phyloP scores from a whole-genome alignment of 2,329 filamentous ascomycete genomes.

The Kalaharituber pfeilii region DNA sequence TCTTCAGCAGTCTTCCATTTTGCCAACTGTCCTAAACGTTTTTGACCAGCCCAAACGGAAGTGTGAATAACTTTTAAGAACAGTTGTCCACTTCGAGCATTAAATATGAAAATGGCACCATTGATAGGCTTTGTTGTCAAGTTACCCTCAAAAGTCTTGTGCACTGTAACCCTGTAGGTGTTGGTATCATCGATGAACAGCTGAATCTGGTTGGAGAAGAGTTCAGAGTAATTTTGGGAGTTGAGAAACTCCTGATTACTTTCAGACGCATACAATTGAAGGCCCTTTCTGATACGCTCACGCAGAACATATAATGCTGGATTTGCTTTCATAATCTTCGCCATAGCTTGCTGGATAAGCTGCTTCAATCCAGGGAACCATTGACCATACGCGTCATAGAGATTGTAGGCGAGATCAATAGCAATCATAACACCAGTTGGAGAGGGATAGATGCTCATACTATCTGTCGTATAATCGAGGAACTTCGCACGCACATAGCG shows the following conservation, averaged over 20 bases:
- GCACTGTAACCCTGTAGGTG: conserved; percentile 96
- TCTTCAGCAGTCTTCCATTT: conserved; percentile 99
- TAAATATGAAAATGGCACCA: conserved; percentile 99
- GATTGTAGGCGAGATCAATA: conserved; percentile 92
- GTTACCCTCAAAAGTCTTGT: conserved; percentile 99
- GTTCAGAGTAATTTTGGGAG: conserved; percentile 96
- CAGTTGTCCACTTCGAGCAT: conserved; percentile 89
- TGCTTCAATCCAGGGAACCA: conserved; percentile 97
- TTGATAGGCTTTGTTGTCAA: conserved; percentile 99
- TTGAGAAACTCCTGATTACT: conserved; percentile 99
- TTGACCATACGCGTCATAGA: conserved; percentile 95
- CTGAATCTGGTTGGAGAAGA: conserved; percentile 98
- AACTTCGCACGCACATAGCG: conserved; percentile 96
- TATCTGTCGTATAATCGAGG: conserved; percentile 95
- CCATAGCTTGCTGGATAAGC: conserved; percentile 93
- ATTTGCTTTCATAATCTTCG: conserved; percentile 99
- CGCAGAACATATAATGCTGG: conserved; percentile 88
- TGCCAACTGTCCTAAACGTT: conserved; percentile 91
- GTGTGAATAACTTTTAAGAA: conserved; percentile 99
- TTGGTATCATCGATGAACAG: conserved; percentile 99
- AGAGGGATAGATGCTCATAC: conserved; percentile 95
- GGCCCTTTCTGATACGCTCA: conserved; percentile 94
- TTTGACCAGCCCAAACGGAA: conserved; percentile 96
- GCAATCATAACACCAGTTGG: conserved; percentile 95
- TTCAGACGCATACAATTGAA: conserved; percentile 94